phyloP scores from a whole-genome alignment of 1,139 yeast genomes.

The Saccharomyces pastorianus region DNA sequence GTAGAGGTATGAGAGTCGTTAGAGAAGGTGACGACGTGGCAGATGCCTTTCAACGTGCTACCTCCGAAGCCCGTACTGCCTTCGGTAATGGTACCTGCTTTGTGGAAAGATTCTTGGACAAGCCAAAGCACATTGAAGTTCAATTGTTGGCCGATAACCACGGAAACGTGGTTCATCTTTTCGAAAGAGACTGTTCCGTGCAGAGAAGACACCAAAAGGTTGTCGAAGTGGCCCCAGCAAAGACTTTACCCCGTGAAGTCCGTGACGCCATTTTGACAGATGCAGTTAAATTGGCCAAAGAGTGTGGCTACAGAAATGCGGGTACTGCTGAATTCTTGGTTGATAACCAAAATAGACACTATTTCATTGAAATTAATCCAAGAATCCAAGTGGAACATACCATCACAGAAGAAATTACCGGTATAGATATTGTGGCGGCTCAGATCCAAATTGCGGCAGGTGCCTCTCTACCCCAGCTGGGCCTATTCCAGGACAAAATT shows the following conservation, averaged over 20 bases:
- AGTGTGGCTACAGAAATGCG: constrained; percentile 87
- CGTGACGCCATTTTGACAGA: constrained; percentile 88
- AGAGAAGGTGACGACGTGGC: constrained; percentile 87
- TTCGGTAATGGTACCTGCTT: constrained; percentile 97
- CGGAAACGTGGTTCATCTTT: constrained; percentile 90
- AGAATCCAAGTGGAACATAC: constrained; percentile 98
- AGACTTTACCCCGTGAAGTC: constrained; percentile 68
- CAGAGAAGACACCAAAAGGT: constrained; percentile 98
- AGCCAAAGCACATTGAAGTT: constrained; percentile 95
- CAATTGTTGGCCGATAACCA: constrained; percentile 87
- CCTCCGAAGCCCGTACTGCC: constrained; percentile 86
- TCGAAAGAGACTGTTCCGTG: constrained; percentile 96
- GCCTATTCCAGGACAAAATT: constrained; percentile 84
- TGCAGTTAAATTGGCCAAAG: constrained; percentile 82
- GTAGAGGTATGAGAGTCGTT: constrained; percentile 98
- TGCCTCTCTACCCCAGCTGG: constrained; percentile 83
- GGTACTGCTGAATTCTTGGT: constrained; percentile 97
- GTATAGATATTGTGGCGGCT: constrained; percentile 94
- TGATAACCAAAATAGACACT: constrained; percentile 87
- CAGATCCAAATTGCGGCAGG: constrained; percentile 98
- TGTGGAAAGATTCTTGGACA: constrained; percentile 87
- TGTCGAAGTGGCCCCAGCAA: constrained; percentile 97
- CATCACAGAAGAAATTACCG: constrained; percentile 95
- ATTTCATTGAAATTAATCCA: constrained; percentile 95
- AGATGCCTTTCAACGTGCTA: constrained; percentile 89